Evolutionary conservation across 164 flowering plant species (phyloP).

Genomic region (Buxus sempervirens): DNA sequence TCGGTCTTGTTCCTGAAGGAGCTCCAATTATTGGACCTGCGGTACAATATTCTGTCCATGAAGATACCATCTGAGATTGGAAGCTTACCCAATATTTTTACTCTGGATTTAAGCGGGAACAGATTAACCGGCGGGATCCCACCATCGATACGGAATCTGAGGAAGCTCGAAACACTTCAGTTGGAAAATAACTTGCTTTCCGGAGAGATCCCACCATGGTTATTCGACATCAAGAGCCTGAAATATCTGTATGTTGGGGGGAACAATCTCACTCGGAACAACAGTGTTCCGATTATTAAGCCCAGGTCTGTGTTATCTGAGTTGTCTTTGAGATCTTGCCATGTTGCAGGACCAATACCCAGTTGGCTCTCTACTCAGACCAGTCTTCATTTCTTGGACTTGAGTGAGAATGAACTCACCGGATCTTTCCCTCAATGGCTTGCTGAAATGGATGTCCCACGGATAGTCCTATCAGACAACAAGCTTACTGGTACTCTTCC

Average conservation of each 20-base stretch:
- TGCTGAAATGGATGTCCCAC: conserved; percentile 26
- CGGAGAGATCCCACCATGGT: conserved; percentile 43
- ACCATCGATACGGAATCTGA: conserved; percentile 23
- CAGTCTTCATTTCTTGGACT: conserved; percentile 37
- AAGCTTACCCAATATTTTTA: conserved; percentile 25
- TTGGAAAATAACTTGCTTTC: conserved; percentile 34
- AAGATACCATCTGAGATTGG: conserved; percentile 40
- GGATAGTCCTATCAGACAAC: conserved; percentile 40
- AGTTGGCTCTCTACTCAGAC: conserved; percentile 42
- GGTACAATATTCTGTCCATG: conserved; percentile 31
- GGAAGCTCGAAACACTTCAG: conserved; percentile 27
- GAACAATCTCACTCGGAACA: conserved; percentile 41
- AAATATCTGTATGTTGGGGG: conserved; percentile 37
- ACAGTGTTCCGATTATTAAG: conserved; percentile 11
- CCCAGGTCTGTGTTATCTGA: conserved; percentile 30
- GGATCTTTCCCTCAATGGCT: conserved; percentile 46
- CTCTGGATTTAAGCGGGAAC: conserved; percentile 37
- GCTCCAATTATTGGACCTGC: conserved; percentile 33
- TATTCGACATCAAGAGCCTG: conserved; percentile 30
- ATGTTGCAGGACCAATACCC: conserved; percentile 36
- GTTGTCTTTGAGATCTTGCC: conserved; percentile 37
- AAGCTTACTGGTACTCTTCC: conserved; percentile 40
- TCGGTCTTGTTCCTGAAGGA: conserved; percentile 24
- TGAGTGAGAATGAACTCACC: conserved; percentile 39
- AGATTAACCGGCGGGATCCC: conserved; percentile 40